phyloP scores from a whole-genome alignment of 2,329 filamentous ascomycete species.

The Juglanconis juglandina region DNA sequence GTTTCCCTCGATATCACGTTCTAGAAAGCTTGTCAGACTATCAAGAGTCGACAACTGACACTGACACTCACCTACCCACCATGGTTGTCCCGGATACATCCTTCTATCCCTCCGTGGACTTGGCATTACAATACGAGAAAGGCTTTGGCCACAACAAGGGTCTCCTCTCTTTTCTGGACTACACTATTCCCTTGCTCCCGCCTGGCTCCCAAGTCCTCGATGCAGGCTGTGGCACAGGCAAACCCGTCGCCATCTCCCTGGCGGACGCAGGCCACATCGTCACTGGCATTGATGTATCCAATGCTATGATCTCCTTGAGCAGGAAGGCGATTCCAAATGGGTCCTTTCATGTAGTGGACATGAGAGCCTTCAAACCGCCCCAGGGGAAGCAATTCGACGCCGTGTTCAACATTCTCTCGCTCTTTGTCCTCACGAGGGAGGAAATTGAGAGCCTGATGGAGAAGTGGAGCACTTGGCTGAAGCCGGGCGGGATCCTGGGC shows the following conservation, averaged over 20 bases:
- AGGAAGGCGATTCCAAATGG: slow-evolving; percentile 24
- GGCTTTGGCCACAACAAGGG: slow-evolving; percentile 1
- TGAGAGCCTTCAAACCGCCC: slow-evolving; percentile 20
- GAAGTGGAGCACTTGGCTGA: slow-evolving; percentile 14
- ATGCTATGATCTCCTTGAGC: slow-evolving; percentile 25
- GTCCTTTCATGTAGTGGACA: slow-evolving; percentile 23
- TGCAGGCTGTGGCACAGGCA: slow-evolving; percentile 29
- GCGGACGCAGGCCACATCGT: slow-evolving; percentile 28
- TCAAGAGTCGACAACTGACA: too few species aligned
- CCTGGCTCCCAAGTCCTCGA: slow-evolving; percentile 20
- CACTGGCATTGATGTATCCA: slow-evolving; percentile 28
- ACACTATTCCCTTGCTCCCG: slow-evolving; percentile 1
- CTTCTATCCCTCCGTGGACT: slow-evolving; percentile 3
- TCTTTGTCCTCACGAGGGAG: slow-evolving; percentile 25
- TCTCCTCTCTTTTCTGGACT: neutral
- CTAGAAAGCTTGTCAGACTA: too few species aligned
- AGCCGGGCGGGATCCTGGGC: slow-evolving; percentile 21
- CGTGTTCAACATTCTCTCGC: slow-evolving; percentile 26
- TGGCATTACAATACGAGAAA: slow-evolving; percentile 3
- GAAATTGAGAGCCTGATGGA: slow-evolving; percentile 23
- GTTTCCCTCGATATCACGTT: too few species aligned
- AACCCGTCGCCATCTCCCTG: slow-evolving; percentile 23
- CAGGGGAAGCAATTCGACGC: slow-evolving; percentile 22
- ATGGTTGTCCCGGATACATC: slow-evolving; percentile 4
- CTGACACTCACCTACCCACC: neutral